Conservation (phyloP, 2,329 filamentous ascomycete genomes). For the Aspergillus viridinutans region DNA sequence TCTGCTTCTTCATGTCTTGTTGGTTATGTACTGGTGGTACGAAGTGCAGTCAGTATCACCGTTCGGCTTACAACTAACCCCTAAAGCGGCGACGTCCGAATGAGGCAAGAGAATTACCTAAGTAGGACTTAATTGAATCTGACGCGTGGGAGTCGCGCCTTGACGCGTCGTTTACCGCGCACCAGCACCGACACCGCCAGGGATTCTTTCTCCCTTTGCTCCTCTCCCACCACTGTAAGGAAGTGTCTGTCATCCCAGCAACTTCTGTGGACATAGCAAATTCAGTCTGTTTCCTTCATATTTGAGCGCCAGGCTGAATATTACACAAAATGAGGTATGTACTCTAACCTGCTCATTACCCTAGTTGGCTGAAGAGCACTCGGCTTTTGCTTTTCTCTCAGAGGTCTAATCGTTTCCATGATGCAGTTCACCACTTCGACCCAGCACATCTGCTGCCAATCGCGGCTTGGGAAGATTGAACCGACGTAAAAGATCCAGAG, state of each 20-base stretch:
- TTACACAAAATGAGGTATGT: constrained; percentile 31
- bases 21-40: too few species aligned
- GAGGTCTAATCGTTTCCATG: constrained; percentile 1
- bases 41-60: too few species aligned
- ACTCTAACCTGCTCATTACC: background rate
- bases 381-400: background rate
- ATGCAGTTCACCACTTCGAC: constrained; percentile 72
- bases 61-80: too few species aligned
- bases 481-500: constrained; percentile 61
- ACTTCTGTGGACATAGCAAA: constrained; percentile 7
- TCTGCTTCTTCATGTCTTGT: too few species aligned
- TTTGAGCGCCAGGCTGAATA: constrained; percentile 2
- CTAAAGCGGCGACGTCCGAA: background rate
- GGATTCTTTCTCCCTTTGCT: constrained; percentile 18
- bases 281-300: constrained; percentile 5
- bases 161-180: constrained; percentile 14
- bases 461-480: constrained; percentile 57
- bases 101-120: constrained; percentile 14
- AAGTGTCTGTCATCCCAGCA: background rate
- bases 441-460: constrained; percentile 79
- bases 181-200: constrained; percentile 12
- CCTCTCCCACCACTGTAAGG: constrained; percentile 6
- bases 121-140: constrained; percentile 33
- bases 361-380: constrained; percentile 7
- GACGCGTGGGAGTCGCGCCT: constrained; percentile 14